Conservation (phyloP, 805 yeast genomes). For the Myxozyma neglecta region DNA sequence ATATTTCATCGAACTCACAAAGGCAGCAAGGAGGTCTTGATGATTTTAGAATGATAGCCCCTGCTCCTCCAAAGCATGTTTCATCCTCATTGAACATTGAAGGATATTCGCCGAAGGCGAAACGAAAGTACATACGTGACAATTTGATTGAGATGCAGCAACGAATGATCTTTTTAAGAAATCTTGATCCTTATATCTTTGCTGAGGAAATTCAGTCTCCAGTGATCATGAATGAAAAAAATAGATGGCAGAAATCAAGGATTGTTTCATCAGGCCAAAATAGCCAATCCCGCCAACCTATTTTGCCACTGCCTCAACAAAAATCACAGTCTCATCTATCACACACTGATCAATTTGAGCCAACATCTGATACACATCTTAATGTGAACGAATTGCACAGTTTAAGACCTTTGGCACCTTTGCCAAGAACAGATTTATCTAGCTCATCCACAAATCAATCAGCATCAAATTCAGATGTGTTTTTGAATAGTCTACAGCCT, state of each 20-base stretch:
- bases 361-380: background rate
- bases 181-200: constrained; percentile 6
- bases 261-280: background rate
- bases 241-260: background rate
- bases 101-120: background rate
- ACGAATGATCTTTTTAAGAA: background rate
- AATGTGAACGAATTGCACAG: background rate
- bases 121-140: background rate
- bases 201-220: constrained; percentile 10
- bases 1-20: no score
- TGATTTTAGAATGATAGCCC: background rate
- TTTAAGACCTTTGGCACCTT: no score
- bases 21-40: no score
- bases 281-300: background rate
- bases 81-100: background rate
- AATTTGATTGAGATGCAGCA: background rate
- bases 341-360: background rate
- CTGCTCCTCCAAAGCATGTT: background rate
- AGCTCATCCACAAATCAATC: no score
- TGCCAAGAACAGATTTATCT: no score
- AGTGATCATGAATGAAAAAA: background rate
- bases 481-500: no score
- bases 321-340: background rate
- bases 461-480: no score
- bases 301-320: background rate